Base-by-base conservation (phyloP, 164 flowering plant genomes). In the Platanus orientalis region DNA sequence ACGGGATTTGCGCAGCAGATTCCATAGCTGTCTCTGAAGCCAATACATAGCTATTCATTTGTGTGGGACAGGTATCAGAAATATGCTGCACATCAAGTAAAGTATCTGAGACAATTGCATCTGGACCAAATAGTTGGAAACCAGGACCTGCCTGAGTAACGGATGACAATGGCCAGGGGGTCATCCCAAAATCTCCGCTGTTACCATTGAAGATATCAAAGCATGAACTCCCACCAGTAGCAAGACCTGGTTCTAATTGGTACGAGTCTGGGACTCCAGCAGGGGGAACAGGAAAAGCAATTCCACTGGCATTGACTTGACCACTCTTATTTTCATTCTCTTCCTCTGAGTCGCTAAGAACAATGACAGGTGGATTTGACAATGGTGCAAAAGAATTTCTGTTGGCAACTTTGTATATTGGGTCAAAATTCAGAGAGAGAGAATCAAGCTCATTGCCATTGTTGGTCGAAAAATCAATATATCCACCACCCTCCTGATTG, bases 331-430 rank as follows among this genome's bases (percentile, higher is more conserved):
- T 68, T 21, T 79, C 85, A 67, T 73, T 80, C 40, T 90, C 99
- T 4, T 90, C 97, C 5, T 94, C 99, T 1, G 99, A 95, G 72
- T 95, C 97, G 72, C 94, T 95, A 60, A 95, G 96, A 63, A 86
- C 86, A 61, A 92, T 90, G 50, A 95, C 75, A 51, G 92, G 88
- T 55, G n/a, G n/a, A n/a, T 79, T 75, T 17, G 59, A 80, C 13
- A 55, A 20, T 36, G 86, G 73, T 6, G 75, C 85, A 60, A 86
- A 59, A 36, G 76, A 56, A 65, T 71, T 75, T 64, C 57, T 78
- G 53, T 72, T 78, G n/a, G 67, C 36, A 70, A 70, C 71, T 40
- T 67, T 83, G 76, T 64, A 80, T 20, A 75, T 34, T 20, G 83
- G 61, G 23, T 84, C 87, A 34, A 78, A 71, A 62, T 82, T 82